Evolutionary conservation across 345 rosid species (phyloP), one percentile per base, ranked within the genome.

Genomic region (Kandelia obovata): DNA sequence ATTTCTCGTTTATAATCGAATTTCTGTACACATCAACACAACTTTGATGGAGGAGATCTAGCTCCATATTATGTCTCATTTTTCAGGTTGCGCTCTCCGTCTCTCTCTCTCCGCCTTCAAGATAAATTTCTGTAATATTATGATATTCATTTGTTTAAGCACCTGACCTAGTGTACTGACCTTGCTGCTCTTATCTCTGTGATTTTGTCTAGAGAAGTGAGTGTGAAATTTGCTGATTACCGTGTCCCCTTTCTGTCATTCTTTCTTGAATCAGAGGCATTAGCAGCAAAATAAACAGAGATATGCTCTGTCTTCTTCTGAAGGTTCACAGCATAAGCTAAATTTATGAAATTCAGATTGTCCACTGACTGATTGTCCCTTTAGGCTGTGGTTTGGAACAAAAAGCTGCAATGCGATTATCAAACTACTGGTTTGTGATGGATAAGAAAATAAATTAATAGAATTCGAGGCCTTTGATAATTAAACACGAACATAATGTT

Each of bases 281-380:
- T 77, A 88, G 94, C 76, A 70, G 81, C 72, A 88, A 86, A 81
- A 39, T 86, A 67, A 85, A 82, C 76, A 79, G 75, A 71, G 85
- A 82, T 75, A 88, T 80, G 1, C 86, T 88, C 64, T 83, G 89
- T 80, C 89, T 88, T 77, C 91, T 88, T 70, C 84, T 84, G 55
- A 83, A 78, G 75, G 87, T 88, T 56, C 76, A 82, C 7, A 77
- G 69, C 88, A 91, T 88, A 79, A 83, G 89, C 77, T 63, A 64
- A 51, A 67, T 32, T 71, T 31, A 58, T 53, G 19, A 60, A 26
- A 34, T 17, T 15, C 7, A 58, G 58, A 25, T 30, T 46, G 28
- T 31, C 47, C 43, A 16, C 17, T 55, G 31, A 25, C 62, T n/a
- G 21, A 39, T 25, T 25, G 10, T 58, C 64, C 37, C 62, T 58